Evolutionary conservation across 495 filamentous ascomycete species (phyloP).

Genomic region (Aspergillus ostianus): DNA sequence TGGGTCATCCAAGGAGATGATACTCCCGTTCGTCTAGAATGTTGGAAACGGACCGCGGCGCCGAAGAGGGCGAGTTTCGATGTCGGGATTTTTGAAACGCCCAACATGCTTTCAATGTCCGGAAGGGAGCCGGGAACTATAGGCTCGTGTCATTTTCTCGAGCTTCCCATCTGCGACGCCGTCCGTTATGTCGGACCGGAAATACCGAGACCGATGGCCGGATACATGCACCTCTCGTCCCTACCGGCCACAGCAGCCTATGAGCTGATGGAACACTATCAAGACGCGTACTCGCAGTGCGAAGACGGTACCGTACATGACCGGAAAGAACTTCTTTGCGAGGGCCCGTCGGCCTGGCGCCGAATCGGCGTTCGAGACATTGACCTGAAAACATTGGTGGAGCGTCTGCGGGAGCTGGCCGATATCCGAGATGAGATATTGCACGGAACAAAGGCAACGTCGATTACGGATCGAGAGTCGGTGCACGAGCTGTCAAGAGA

Average conservation of each 20-base stretch:
- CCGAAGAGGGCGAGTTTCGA: constrained; percentile 54
- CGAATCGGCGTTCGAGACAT: constrained; percentile 44
- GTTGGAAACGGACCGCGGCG: constrained; percentile 27
- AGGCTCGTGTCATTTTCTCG: constrained; percentile 71
- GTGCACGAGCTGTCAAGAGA: constrained; percentile 42
- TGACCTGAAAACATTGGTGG: constrained; percentile 32
- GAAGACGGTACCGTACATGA: constrained; percentile 35
- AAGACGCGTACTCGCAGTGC: constrained; percentile 34
- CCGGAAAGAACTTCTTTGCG: constrained; percentile 32
- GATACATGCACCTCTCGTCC: constrained; percentile 31
- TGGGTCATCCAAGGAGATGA: constrained; percentile 34
- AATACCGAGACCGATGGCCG: constrained; percentile 25
- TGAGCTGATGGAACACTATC: constrained; percentile 38
- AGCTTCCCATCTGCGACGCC: constrained; percentile 64
- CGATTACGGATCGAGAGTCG: constrained; percentile 43
- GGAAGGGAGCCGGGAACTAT: constrained; percentile 69
- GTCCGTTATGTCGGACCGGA: constrained; percentile 40
- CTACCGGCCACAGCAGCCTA: constrained; percentile 34
- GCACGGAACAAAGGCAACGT: constrained; percentile 28
- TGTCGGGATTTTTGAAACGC: constrained; percentile 57
- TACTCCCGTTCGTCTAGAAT: constrained; percentile 24
- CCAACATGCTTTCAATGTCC: constrained; percentile 74
- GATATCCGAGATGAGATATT: constrained; percentile 39
- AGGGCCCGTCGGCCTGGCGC: constrained; percentile 40
- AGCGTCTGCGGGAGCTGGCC: constrained; percentile 43